A percentile compares a stretch with the other conserved stretches of the same genome.
Evolutionary conservation across 2,329 filamentous ascomycete genomes (phyloP).

Genomic region (Alternaria triticimaculans): DNA sequence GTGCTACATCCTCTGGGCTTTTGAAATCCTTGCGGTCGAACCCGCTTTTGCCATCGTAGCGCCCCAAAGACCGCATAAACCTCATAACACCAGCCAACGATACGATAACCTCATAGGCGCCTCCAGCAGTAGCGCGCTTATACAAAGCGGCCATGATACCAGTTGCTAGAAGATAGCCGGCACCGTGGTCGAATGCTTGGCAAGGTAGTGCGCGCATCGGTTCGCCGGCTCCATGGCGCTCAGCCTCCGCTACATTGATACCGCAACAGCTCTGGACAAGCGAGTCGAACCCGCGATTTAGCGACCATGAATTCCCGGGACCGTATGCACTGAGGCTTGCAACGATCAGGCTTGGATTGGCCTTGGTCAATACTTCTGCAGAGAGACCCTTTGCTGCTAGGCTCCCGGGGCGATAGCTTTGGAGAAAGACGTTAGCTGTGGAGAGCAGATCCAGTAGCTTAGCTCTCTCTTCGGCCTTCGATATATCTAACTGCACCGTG

Average conservation of each 20-base stretch:
- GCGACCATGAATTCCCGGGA: conserved; percentile 54
- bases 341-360: conserved; percentile 56
- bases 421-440: conserved; percentile 61
- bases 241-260: conserved; percentile 63
- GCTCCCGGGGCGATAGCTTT: conserved; percentile 60
- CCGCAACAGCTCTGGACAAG: conserved; percentile 63
- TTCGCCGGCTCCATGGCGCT: conserved; percentile 51
- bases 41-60: conserved; percentile 53
- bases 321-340: conserved; percentile 64
- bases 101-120: conserved; percentile 61
- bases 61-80: conserved; percentile 63
- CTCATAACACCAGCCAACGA: conserved; percentile 64
- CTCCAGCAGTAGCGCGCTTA: conserved; percentile 53
- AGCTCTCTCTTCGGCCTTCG: conserved; percentile 49
- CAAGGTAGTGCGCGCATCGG: conserved; percentile 56
- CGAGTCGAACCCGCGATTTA: conserved; percentile 62
- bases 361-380: conserved; percentile 44
- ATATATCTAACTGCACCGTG: conserved; percentile 57
- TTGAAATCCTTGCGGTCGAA: conserved; percentile 51
- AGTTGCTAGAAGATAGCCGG: conserved; percentile 62
- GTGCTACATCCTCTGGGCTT: conserved; percentile 35
- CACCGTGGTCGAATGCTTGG: conserved; percentile 64
- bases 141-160: conserved; percentile 62
- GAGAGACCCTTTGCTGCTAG: conserved; percentile 55
- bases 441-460: conserved; percentile 53